Evolutionary conservation across 1,284 basidiomycete genomes (phyloP), one percentile per base, ranked within the genome.

Genomic region (Boletellus deceptivus): DNA sequence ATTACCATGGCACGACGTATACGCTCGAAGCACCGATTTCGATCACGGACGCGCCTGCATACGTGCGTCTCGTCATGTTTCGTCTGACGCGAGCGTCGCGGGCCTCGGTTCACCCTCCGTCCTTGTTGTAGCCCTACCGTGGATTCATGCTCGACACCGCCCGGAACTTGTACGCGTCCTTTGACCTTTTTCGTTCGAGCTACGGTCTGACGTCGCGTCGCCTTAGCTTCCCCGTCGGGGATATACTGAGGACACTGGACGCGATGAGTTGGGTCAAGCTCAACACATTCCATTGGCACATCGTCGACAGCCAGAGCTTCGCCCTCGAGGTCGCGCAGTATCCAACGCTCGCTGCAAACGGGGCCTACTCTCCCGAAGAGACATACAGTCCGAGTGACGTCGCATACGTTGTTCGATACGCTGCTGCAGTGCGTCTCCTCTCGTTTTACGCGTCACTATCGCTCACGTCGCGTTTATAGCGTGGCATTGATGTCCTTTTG

Each of bases 231-330:
- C 78, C 86, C 0, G 75, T 86, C 8, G 43, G 64, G 0, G 84
- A 87, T 58, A 80, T 94, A 61, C 76, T 84, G 51, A 79, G 84
- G 29, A 88, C 86, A 7, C 67, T 97, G 17, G 87, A 93, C 57
- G 84, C 88, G 1, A 94, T 94, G 91, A 85, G 85, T 54, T 84
- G 82, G 79, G 87, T 89, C 58, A 97, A 97, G 72, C 67, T 77
- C 46, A 80, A 77, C 59, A 72, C 73, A 7, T 83, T 89, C 68
- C 85, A 89, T 59, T 89, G 86, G 88, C 88, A 91, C 61, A 74
- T 87, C 49, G 81, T 82, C 10, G 82, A 83, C 64, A 77, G 75
- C 50, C 79, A 83, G 65, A 82, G 82, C 49, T 91, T 85, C 72
- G 87, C 89, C 0, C 75, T 91, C 16, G 65, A 74, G 35, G 67